Evolutionary conservation across 1,139 yeast genomes (phyloP).

Genomic region (Kazachstania sp.): DNA sequence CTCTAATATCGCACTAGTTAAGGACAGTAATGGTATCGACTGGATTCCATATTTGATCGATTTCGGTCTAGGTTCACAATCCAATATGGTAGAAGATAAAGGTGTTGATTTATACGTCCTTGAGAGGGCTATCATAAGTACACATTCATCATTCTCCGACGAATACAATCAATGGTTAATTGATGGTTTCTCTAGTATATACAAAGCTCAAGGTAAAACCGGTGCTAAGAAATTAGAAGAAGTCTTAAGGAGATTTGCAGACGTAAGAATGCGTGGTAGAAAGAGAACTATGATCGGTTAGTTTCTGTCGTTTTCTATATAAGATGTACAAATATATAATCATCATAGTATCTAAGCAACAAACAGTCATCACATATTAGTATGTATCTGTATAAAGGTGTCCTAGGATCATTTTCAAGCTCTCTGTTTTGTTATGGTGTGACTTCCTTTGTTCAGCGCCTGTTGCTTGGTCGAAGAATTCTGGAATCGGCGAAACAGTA

Average conservation of each 20-base stretch:
- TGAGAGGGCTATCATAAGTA: constrained; percentile 83
- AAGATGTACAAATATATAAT: background rate
- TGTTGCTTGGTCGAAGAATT: no score
- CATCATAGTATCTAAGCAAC: no score
- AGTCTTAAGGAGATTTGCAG: constrained; percentile 58
- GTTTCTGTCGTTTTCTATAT: background rate
- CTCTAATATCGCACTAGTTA: constrained; percentile 65
- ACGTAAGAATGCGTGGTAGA: constrained; percentile 85
- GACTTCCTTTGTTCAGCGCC: no score
- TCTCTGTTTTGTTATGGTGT: no score
- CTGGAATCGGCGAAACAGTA: no score
- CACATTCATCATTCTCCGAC: constrained; percentile 71
- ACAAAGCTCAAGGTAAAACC: constrained; percentile 29
- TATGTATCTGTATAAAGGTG: no score
- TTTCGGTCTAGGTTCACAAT: constrained; percentile 76
- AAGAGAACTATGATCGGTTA: constrained; percentile 90
- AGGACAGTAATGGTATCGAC: constrained; percentile 5
- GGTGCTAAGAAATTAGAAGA: constrained; percentile 44
- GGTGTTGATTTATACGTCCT: constrained; percentile 93
- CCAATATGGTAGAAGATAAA: constrained; percentile 76
- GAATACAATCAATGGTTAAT: constrained; percentile 62
- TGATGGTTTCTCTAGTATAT: constrained; percentile 56
- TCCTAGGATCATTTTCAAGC: no score
- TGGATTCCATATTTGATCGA: constrained; percentile 66
- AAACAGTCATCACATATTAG: no score